Evolutionary conservation across 345 rosid species (phyloP).

Genomic region (Citrus maxima): DNA sequence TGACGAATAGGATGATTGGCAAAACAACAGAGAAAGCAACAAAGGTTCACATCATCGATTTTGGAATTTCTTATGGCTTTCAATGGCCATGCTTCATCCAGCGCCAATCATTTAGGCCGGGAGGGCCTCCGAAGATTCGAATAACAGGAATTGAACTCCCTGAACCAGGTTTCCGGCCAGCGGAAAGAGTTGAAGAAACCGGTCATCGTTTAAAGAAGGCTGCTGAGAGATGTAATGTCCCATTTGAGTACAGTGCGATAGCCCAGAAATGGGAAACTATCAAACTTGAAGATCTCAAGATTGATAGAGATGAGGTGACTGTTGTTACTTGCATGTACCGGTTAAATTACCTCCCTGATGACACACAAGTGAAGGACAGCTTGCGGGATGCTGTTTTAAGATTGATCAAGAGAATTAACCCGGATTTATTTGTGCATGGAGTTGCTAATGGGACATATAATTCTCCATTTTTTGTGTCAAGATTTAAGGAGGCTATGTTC

Average conservation of each 20-base stretch:
- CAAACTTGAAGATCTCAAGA: slow-evolving; percentile 41
- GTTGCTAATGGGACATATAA: slow-evolving; percentile 41
- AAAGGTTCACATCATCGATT: slow-evolving; percentile 50
- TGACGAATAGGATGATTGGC: slow-evolving; percentile 34
- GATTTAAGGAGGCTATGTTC: slow-evolving; percentile 58
- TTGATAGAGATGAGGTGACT: slow-evolving; percentile 36
- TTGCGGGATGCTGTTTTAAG: slow-evolving; percentile 47
- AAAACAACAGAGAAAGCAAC: slow-evolving; percentile 30
- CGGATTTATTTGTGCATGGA: slow-evolving; percentile 39
- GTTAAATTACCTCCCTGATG: slow-evolving; percentile 47
- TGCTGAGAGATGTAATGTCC: slow-evolving; percentile 42
- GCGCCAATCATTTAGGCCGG: slow-evolving; percentile 37
- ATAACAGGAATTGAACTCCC: slow-evolving; percentile 58
- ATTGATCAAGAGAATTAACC: slow-evolving; percentile 42
- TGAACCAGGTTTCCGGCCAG: slow-evolving; percentile 52
- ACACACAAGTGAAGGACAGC: slow-evolving; percentile 37
- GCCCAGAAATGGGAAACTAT: slow-evolving; percentile 61
- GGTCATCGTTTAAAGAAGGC: slow-evolving; percentile 44
- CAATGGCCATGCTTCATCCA: slow-evolving; percentile 67
- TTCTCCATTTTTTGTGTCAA: slow-evolving; percentile 47
- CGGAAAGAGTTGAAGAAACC: slow-evolving; percentile 48
- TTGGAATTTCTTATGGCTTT: slow-evolving; percentile 52
- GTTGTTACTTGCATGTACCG: slow-evolving; percentile 39
- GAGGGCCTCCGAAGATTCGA: slow-evolving; percentile 56
- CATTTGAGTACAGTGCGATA: slow-evolving; percentile 48